Conservation (phyloP, 2,329 filamentous ascomycete species). For the Leptographium galeiforme region DNA sequence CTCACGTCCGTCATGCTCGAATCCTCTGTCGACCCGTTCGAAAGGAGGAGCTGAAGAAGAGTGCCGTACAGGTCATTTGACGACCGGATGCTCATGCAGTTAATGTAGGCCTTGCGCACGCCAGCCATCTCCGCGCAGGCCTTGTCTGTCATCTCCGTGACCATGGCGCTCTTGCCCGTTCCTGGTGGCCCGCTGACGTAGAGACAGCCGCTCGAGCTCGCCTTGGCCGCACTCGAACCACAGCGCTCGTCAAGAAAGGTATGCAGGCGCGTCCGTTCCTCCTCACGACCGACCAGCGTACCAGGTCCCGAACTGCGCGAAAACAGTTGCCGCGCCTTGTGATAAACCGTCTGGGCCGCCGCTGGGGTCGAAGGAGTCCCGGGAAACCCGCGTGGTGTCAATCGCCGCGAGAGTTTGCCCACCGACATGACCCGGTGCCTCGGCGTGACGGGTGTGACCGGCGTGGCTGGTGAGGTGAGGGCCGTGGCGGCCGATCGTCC, state of each 20-base stretch:
- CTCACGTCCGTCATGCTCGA: conserved; percentile 28
- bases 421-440: conserved; percentile 70
- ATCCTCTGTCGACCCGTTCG: not conserved
- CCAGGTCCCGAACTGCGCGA: conserved; percentile 63
- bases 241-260: conserved; percentile 45
- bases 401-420: conserved; percentile 61
- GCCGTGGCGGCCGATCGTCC: not conserved
- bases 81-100: conserved; percentile 93
- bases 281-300: conserved; percentile 65
- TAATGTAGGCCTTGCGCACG: conserved; percentile 67
- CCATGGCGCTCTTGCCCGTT: conserved; percentile 91
- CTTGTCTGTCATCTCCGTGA: conserved; percentile 61
- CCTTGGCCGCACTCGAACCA: not conserved
- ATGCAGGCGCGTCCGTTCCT: conserved; percentile 49
- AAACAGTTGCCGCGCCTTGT: conserved; percentile 77
- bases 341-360: conserved; percentile 64
- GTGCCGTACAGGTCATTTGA: conserved; percentile 75
- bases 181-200: conserved; percentile 94
- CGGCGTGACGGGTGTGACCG: conserved; percentile 59
- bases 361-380: conserved; percentile 38
- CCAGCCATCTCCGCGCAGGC: conserved; percentile 32
- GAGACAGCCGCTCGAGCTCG: conserved; percentile 53
- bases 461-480: conserved; percentile 18
- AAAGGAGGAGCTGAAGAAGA: conserved; percentile 53
- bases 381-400: conserved; percentile 46